phyloP scores from a whole-genome alignment of 371 early-diverging fungal genomes.

The Amoeboaphelidium occidentale region DNA sequence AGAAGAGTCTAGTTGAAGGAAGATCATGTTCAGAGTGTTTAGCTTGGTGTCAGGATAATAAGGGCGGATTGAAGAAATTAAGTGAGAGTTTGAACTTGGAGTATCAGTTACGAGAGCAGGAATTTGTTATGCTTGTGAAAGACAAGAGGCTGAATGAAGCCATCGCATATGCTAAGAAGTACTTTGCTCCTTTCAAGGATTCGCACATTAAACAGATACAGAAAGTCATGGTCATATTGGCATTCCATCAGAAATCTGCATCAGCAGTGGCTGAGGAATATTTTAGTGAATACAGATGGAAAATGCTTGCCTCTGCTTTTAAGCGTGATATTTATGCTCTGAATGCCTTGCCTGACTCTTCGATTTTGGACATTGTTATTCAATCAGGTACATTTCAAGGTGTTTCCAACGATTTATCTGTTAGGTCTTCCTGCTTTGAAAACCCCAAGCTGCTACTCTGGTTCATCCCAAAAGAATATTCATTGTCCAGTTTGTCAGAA shows the following conservation, averaged over 20 bases:
- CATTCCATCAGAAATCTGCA: constrained; percentile 18
- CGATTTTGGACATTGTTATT: constrained; percentile 53
- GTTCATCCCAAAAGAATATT: constrained; percentile 18
- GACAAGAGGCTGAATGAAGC: constrained; percentile 35
- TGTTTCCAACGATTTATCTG: no score
- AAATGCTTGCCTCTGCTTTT: constrained; percentile 42
- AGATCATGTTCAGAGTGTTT: constrained; percentile 55
- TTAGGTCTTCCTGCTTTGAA: constrained; percentile 80
- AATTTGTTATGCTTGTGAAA: constrained; percentile 62
- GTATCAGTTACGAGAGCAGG: constrained; percentile 75
- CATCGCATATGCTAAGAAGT: constrained; percentile 53
- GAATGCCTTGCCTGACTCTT: constrained; percentile 51
- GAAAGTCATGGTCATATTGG: constrained; percentile 63
- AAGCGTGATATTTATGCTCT: constrained; percentile 54
- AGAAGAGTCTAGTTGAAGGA: constrained; percentile 35
- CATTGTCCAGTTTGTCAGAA: constrained; percentile 85
- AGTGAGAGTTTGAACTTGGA: constrained; percentile 47
- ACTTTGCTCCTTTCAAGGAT: constrained; percentile 38
- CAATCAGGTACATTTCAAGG: no score
- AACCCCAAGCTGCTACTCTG: constrained; percentile 28
- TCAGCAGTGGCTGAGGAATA: neutral
- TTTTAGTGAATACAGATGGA: constrained; percentile 33
- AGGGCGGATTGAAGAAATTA: constrained; percentile 48
- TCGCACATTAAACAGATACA: constrained; percentile 43
- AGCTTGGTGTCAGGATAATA: constrained; percentile 79